These are phyloP conservation scores for Paramecium primaurelia DNA, from an alignment of 73 alveolate genomes.

Conservation along the genomic window DNA sequence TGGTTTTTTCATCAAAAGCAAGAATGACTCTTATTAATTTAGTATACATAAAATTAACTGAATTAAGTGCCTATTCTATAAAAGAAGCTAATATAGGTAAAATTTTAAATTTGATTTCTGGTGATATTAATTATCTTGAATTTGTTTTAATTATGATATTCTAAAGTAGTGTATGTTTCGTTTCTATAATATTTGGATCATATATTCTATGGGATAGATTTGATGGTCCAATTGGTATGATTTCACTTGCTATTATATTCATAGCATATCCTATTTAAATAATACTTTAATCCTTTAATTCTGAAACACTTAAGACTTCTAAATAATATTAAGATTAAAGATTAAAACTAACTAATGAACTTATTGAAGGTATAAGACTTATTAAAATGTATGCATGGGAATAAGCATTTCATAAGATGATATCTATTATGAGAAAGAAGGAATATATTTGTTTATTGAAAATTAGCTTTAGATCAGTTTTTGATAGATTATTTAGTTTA, in stretches of 20 bases:
- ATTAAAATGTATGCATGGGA: slow-evolving; percentile 44
- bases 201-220: background rate
- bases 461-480: background rate
- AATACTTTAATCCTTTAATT: background rate
- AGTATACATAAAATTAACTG: background rate
- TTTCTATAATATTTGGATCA: background rate
- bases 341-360: slow-evolving; percentile 18
- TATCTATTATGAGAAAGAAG: background rate
- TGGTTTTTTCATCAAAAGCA: background rate
- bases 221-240: slow-evolving; percentile 2
- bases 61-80: slow-evolving; percentile 40
- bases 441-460: background rate
- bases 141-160: background rate
- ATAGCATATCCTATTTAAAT: background rate
- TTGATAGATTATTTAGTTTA: slow-evolving; percentile 1
- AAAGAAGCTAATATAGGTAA: slow-evolving; percentile 61
- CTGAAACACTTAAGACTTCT: background rate
- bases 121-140: slow-evolving; percentile 40
- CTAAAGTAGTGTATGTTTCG: background rate
- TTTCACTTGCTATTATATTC: background rate
- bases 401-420: background rate
- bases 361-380: slow-evolving; percentile 34
- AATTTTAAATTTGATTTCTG: slow-evolving; percentile 46
- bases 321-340: background rate
- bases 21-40: background rate